These are phyloP conservation scores for Zoysia japonica DNA, from an alignment of 176 grass and related monocot species.

Conservation along the genomic window DNA sequence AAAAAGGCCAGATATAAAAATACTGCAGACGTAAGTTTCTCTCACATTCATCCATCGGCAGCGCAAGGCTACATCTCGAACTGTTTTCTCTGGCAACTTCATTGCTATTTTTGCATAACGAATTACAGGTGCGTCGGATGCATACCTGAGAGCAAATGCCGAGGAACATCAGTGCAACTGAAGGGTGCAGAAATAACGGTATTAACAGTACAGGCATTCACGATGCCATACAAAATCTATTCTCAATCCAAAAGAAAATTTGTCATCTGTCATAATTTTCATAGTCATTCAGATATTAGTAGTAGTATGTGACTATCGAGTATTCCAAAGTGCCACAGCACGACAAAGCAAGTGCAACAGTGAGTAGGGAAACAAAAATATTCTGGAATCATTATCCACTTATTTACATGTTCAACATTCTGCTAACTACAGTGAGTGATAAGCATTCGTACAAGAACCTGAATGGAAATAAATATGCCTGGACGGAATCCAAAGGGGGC, in stretches of 20 bases:
- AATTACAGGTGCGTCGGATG: constrained; percentile 61
- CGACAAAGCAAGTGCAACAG: constrained; percentile 29
- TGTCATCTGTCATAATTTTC: constrained; percentile 12
- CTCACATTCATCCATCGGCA: constrained; percentile 84
- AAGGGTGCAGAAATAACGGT: not conserved
- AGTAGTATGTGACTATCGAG: not conserved
- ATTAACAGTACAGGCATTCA: not conserved
- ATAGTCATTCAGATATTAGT: not conserved
- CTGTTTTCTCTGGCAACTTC: constrained; percentile 83
- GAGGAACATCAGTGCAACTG: constrained; percentile 7
- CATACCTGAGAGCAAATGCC: constrained; percentile 63
- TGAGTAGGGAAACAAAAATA: constrained; percentile 8
- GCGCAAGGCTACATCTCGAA: constrained; percentile 88
- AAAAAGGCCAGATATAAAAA: not conserved
- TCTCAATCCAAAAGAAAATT: not conserved
- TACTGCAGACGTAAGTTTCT: constrained; percentile 18
- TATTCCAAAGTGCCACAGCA: not conserved
- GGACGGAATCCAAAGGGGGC: constrained; percentile 11
- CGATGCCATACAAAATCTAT: not conserved
- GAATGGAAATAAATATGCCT: not conserved
- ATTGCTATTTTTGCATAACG: constrained; percentile 91
- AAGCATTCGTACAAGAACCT: constrained; percentile 13
- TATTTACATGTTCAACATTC: not conserved
- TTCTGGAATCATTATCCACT: constrained; percentile 14
- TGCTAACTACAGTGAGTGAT: not conserved